Conservation (phyloP, 2,329 filamentous ascomycete genomes). For the Alternaria viburni region DNA sequence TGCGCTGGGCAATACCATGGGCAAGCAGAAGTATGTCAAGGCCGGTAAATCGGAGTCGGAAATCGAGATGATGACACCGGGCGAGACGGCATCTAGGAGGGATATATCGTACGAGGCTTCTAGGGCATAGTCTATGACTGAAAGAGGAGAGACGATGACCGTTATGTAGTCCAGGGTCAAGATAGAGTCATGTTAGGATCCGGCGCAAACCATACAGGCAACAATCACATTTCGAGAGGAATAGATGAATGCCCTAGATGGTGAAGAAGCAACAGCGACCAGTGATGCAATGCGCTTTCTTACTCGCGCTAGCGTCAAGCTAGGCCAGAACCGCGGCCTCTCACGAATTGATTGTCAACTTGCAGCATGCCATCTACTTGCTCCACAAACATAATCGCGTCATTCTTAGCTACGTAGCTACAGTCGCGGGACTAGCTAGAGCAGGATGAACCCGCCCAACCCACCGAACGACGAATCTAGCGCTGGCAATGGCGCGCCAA, state of each 20-base stretch:
- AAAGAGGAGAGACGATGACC: neutral
- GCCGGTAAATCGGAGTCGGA: conserved; percentile 2
- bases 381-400: conserved; percentile 3
- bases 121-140: neutral
- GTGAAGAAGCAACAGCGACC: neutral
- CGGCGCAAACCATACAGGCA: neutral
- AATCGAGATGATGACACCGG: conserved; percentile 10
- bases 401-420: conserved; percentile 3
- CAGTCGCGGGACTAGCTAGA: conserved; percentile 17
- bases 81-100: neutral
- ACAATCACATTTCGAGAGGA: neutral
- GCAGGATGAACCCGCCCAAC: conserved; percentile 28
- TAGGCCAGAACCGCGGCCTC: conserved; percentile 4
- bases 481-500: conserved; percentile 28
- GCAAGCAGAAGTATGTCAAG: conserved; percentile 7
- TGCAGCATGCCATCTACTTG: neutral
- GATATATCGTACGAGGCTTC: neutral
- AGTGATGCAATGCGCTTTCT: conserved; percentile 1
- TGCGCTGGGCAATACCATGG: conserved; percentile 19
- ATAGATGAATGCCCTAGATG: neutral
- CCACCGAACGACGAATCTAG: conserved; percentile 9
- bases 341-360: neutral
- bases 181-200: neutral
- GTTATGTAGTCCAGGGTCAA: neutral
- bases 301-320: conserved; percentile 11